Evolutionary conservation across 2,329 filamentous ascomycete genomes (phyloP), one percentile per base, ranked within the genome.

Genomic region (Lanzia echinophila): DNA sequence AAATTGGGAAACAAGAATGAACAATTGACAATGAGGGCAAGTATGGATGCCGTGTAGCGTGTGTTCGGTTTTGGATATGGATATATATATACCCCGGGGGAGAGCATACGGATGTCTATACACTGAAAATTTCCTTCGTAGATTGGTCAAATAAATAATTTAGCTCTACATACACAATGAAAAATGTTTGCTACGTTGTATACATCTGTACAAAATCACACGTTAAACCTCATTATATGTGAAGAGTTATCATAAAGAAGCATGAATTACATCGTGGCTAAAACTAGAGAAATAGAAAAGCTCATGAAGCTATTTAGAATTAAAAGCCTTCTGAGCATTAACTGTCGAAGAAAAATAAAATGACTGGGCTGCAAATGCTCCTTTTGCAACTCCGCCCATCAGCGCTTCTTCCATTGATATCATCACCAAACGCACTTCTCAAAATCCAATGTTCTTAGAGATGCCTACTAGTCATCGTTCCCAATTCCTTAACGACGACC

Each of bases 1-100:
- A 95, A 95, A 69, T 76, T 99, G 54, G 94, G 94, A 19, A 99
- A 99, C 70, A 96, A 96, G 77, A 96, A 97, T 67, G 94, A 99
- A 74, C 90, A 95, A 70, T 76, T 99, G 58, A 90, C 80, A 2
- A 90, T 83, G 28, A 76, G 87, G 64, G 87, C 87, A 24, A 83
- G 79, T 60, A 89, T 91, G 77, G 87, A 91, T 70, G 85, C 86
- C 19, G 80, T 91, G 19, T 69, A 58, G 57, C 43, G 34, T 11
- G 15, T 33, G 24, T 28, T 28, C 24, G 6, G 32, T 12, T 28
- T n/a, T 22, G 7, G 4, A 13, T 48, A 48, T 53, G 41, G 38
- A 48, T 34, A 54, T 53, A 53, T 28, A 28, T 24, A 3, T 11
- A 6, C 33, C 24, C 5, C 17, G 22, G 43, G 38, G 22, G n/a